Conservation (phyloP, 148 eudicot species). For the Fagopyrum tataricum region DNA sequence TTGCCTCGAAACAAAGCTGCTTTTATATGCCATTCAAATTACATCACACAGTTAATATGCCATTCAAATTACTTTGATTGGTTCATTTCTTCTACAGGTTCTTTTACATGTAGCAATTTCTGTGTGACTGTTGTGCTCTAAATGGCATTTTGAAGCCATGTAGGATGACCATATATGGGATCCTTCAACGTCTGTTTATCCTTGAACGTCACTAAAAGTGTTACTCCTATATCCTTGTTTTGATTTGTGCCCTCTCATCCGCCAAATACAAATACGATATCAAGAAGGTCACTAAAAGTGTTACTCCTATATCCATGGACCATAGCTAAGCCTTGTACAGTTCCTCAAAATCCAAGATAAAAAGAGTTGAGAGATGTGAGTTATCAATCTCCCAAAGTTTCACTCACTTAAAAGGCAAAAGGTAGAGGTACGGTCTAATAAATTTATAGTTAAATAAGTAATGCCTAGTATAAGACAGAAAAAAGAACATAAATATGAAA, state of each 20-base stretch:
- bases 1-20: background rate
- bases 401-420: too few species aligned
- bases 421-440: too few species aligned
- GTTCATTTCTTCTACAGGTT: constrained; percentile 49
- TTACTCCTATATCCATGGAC: too few species aligned
- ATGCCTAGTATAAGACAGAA: too few species aligned
- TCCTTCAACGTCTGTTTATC: constrained; percentile 50
- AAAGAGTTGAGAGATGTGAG: too few species aligned
- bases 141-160: constrained; percentile 70
- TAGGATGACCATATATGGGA: constrained; percentile 99
- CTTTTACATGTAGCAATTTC: constrained; percentile 94
- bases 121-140: constrained; percentile 77
- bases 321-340: too few species aligned
- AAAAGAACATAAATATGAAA: too few species aligned
- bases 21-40: background rate
- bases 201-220: constrained; percentile 73
- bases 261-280: constrained; percentile 78
- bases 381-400: too few species aligned
- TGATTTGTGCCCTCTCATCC: constrained; percentile 71
- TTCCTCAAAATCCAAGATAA: too few species aligned
- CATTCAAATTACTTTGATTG: background rate
- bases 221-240: too few species aligned
- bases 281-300: constrained; percentile 47
- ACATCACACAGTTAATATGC: background rate
- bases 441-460: too few species aligned